These are phyloP conservation scores for Phialophora tarda DNA, from an alignment of 2,329 filamentous ascomycete species.

Conservation along the genomic window DNA sequence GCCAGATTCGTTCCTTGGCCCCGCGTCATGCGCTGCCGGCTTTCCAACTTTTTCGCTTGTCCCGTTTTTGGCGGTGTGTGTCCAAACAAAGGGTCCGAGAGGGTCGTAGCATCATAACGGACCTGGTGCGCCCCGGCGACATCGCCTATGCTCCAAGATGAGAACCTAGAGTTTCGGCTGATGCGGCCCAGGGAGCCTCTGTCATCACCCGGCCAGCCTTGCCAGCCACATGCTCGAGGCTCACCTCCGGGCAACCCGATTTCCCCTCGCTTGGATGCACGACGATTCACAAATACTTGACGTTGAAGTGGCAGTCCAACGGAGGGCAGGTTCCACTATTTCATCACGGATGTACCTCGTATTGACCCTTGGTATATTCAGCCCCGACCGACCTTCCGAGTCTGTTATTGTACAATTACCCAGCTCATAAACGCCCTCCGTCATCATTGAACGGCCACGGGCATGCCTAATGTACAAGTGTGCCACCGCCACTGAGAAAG, in stretches of 20 bases:
- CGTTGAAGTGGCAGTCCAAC: background rate
- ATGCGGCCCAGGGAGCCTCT: background rate
- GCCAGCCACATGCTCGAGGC: background rate
- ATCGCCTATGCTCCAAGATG: background rate
- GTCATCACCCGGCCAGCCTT: background rate
- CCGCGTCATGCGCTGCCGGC: constrained; percentile 17
- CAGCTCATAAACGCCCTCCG: constrained; percentile 2
- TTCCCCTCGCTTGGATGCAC: background rate
- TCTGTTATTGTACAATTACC: constrained; percentile 12
- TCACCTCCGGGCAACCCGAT: background rate
- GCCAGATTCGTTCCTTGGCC: constrained; percentile 9
- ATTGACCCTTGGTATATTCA: constrained; percentile 1
- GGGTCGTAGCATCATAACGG: background rate
- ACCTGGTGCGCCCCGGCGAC: background rate
- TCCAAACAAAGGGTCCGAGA: background rate
- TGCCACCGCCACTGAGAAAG: constrained; percentile 1
- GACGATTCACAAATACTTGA: background rate
- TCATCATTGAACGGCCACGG: constrained; percentile 5
- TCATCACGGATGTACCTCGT: background rate
- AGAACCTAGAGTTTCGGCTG: background rate
- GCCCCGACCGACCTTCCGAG: background rate
- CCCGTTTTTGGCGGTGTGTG: constrained; percentile 6
- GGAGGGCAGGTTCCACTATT: background rate
- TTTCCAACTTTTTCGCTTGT: constrained; percentile 9
- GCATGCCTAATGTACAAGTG: constrained; percentile 17